Conservation (phyloP, 331 rosid genomes). For the Dryas integrifolia region DNA sequence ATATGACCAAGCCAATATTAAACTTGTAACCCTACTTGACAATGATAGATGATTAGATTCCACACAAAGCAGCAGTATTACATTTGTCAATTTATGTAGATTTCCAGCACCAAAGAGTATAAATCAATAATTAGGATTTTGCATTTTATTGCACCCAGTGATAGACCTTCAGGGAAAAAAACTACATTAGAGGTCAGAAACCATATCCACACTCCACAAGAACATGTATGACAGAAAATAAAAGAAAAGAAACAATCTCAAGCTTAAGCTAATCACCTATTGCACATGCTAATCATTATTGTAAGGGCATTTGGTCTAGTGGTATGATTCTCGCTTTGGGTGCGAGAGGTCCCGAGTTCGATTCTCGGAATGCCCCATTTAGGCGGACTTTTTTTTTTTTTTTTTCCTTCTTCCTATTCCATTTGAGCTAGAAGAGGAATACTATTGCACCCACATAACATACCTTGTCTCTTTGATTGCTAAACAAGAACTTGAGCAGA, state of each 20-base stretch:
- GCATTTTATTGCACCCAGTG: not conserved
- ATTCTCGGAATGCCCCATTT: slow-evolving; percentile 33
- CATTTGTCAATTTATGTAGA: not conserved
- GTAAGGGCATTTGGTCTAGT: slow-evolving; percentile 57
- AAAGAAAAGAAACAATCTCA: not conserved
- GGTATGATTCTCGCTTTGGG: slow-evolving; percentile 69
- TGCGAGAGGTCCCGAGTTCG: slow-evolving; percentile 65
- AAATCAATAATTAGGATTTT: not conserved
- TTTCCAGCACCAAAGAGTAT: not conserved
- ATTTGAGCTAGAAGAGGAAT: too few relatives aligned
- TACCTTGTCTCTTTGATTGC: too few relatives aligned
- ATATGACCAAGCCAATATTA: not conserved
- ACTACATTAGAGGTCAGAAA: not conserved
- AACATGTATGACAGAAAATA: too few relatives aligned
- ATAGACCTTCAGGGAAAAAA: not conserved
- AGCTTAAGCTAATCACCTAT: not conserved
- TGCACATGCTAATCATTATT: too few relatives aligned
- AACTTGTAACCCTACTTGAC: not conserved
- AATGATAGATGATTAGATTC: not conserved
- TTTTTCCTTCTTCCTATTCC: too few relatives aligned
- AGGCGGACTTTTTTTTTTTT: too few relatives aligned
- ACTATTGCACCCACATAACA: not conserved
- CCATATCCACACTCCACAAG: too few relatives aligned
- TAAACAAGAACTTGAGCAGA: too few relatives aligned
- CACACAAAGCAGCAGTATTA: not conserved